Percentiles rank a stretch among this genome's conserved stretches.
phyloP scores from a whole-genome alignment of 768 basidiomycete species.

The Termitomyces sp. region DNA sequence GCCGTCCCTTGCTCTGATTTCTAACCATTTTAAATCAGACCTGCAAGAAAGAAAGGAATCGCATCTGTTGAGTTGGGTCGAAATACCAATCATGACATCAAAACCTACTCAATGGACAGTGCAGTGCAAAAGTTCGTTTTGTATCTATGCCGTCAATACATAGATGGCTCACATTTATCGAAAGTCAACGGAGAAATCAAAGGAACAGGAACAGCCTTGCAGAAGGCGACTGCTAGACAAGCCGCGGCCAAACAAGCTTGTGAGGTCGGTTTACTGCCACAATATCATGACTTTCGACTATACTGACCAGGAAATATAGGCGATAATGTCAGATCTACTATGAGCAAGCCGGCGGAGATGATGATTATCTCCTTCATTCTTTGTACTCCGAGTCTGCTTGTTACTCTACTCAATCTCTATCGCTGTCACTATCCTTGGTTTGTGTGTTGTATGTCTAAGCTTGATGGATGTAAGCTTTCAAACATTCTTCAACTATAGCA shows the following conservation, averaged over 20 bases:
- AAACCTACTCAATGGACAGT: conserved; percentile 14
- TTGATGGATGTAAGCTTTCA: neutral
- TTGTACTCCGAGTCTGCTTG: neutral
- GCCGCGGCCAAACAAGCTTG: conserved; percentile 17
- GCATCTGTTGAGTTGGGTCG: conserved; percentile 15
- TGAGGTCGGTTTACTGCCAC: conserved; percentile 10
- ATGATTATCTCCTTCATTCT: neutral
- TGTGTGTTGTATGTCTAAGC: neutral
- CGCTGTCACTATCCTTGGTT: neutral
- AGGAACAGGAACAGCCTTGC: conserved; percentile 13
- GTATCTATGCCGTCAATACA: neutral
- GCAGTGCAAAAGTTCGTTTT: conserved; percentile 14
- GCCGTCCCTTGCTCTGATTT: neutral
- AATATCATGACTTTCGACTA: neutral
- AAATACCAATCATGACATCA: conserved; percentile 4
- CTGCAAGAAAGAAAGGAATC: conserved; percentile 14
- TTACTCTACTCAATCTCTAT: neutral
- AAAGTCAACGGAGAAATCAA: conserved; percentile 15
- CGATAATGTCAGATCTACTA: conserved; percentile 1
- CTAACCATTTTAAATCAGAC: conserved; percentile 4
- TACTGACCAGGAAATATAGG: neutral
- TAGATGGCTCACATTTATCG: neutral
- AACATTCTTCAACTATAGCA: neutral
- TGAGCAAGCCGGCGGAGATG: neutral
- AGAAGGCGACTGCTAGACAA: conserved; percentile 15